Conservation (phyloP, 2,329 filamentous ascomycete genomes). For the Helminthosporium solani region DNA sequence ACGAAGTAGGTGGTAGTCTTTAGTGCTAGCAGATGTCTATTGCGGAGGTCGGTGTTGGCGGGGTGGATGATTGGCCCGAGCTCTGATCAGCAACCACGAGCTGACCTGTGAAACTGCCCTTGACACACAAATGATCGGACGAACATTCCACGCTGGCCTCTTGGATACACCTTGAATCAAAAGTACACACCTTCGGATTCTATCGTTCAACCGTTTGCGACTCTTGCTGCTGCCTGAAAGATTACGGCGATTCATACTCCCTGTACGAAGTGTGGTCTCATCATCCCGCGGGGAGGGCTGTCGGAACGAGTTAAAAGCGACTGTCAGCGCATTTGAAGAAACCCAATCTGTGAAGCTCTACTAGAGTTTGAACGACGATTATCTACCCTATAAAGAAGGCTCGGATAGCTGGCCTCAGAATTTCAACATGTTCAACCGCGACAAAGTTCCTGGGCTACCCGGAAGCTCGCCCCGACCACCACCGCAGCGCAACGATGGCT, state of each 20-base stretch:
- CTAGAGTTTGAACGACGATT: no score
- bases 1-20: background rate
- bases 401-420: background rate
- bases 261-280: background rate
- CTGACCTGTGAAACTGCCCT: background rate
- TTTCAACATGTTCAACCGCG: conserved; percentile 57
- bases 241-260: background rate
- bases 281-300: background rate
- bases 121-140: background rate
- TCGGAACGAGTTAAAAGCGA: no score
- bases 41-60: background rate
- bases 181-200: no score
- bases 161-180: background rate
- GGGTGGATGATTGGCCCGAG: conserved; percentile 1
- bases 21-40: background rate
- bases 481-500: conserved; percentile 46
- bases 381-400: background rate
- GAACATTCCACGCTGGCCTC: background rate
- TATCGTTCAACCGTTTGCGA: no score
- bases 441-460: conserved; percentile 51
- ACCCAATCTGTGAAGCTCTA: no score
- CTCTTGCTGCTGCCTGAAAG: no score
- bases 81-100: background rate
- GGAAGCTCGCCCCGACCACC: conserved; percentile 45
- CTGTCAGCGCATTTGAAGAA: no score